Evolutionary conservation across 495 filamentous ascomycete species (phyloP).

Genomic region (Trichocladium uniseriatum): DNA sequence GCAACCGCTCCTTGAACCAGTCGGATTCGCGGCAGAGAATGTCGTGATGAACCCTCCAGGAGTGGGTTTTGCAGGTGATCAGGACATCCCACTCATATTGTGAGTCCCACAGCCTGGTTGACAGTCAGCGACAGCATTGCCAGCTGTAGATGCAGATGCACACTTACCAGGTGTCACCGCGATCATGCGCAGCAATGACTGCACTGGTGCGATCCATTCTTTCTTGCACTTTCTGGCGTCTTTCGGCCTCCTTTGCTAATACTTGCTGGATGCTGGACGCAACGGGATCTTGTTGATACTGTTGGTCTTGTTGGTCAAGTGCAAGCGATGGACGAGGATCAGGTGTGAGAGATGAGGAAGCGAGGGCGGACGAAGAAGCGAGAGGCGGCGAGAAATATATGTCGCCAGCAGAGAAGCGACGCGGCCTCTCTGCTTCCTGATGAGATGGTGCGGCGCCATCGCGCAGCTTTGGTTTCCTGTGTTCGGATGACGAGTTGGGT

Average conservation of each 20-base stretch:
- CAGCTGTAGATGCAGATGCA: not conserved
- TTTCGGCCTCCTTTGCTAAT: not conserved
- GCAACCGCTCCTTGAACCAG: constrained; percentile 9
- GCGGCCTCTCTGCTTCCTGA: no score
- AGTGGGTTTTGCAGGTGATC: constrained; percentile 1
- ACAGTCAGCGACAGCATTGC: not conserved
- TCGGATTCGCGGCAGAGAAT: constrained; percentile 15
- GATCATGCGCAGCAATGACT: constrained; percentile 6
- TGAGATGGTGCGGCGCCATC: no score
- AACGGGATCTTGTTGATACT: no score
- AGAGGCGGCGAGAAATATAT: no score
- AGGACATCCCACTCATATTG: constrained; percentile 15
- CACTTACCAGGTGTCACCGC: constrained; percentile 7
- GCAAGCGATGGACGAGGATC: no score
- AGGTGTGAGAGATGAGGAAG: no score
- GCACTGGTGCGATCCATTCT: not conserved
- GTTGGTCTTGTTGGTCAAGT: no score
- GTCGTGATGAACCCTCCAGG: constrained; percentile 16
- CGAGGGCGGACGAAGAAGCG: no score
- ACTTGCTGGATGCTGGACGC: no score
- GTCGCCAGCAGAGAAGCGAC: no score
- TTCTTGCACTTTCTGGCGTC: not conserved
- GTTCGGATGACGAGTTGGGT: no score
- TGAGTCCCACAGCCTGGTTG: constrained; percentile 12
- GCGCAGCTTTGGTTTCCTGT: no score